Percentiles rank a stretch among this genome's conserved stretches.
Evolutionary conservation across 73 alveolate species (phyloP).

Genomic region (Tetrahymena elliotti): DNA sequence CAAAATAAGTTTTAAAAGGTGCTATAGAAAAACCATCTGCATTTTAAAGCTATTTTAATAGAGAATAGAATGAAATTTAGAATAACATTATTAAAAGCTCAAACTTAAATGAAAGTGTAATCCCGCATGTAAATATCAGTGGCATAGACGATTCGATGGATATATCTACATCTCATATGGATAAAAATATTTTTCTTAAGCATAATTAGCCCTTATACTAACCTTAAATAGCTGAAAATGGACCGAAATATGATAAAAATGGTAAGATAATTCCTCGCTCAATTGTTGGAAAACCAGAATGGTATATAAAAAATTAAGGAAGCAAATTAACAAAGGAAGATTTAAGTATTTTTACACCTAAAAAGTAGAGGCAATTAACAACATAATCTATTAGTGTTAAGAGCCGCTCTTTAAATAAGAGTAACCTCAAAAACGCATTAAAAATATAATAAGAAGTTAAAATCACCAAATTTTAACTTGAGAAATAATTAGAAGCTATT

Average conservation of each 20-base stretch:
- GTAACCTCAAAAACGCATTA: background rate
- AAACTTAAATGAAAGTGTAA: background rate
- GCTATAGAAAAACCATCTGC: background rate
- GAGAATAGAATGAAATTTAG: background rate
- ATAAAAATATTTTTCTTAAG: background rate
- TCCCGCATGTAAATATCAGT: background rate
- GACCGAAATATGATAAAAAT: slow-evolving; percentile 18
- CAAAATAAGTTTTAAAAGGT: background rate
- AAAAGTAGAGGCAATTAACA: background rate
- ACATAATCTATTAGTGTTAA: background rate
- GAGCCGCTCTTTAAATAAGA: background rate
- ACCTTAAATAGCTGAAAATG: background rate
- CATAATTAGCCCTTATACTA: background rate
- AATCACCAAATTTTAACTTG: background rate
- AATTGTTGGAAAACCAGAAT: slow-evolving; percentile 30
- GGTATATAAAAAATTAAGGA: background rate
- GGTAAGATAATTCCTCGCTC: slow-evolving; percentile 27
- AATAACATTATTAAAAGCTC: background rate
- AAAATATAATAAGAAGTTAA: background rate
- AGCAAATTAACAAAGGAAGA: background rate
- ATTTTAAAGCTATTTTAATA: background rate
- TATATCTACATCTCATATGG: background rate
- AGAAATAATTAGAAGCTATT: background rate
- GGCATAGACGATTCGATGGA: background rate
- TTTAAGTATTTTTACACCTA: background rate